phyloP scores from a whole-genome alignment of 2,329 filamentous ascomycete species.

The Sphaerostilbella broomeana region DNA sequence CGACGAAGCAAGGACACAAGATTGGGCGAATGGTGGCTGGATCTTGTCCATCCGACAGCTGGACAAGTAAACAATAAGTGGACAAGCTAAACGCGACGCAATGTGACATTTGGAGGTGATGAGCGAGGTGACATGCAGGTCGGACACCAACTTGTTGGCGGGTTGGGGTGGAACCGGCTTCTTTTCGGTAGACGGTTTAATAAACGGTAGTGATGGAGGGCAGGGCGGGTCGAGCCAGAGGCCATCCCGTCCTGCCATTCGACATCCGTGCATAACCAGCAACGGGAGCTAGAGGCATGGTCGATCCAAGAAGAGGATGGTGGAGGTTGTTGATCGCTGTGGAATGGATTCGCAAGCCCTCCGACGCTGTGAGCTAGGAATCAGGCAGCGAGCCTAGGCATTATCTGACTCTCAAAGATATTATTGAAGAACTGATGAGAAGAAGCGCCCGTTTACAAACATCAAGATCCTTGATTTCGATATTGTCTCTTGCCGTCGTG shows the following conservation, averaged over 20 bases:
- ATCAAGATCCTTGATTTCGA: too few species aligned
- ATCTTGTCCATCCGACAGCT: constrained; percentile 7
- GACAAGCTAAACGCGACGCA: constrained; percentile 15
- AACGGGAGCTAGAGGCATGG: constrained; percentile 6
- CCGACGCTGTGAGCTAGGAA: too few species aligned
- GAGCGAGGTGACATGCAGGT: constrained; percentile 23
- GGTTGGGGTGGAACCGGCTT: constrained; percentile 2
- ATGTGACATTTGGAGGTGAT: constrained; percentile 14
- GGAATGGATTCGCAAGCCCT: too few species aligned
- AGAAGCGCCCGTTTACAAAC: too few species aligned
- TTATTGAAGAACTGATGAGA: too few species aligned
- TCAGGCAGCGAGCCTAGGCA: too few species aligned
- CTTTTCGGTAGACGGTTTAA: constrained; percentile 10
- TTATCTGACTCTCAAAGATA: too few species aligned
- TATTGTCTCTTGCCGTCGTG: too few species aligned
- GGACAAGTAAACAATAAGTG: constrained; percentile 14
- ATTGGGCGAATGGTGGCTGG: constrained; percentile 39
- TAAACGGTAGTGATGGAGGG: too few species aligned
- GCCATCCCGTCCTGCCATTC: too few species aligned
- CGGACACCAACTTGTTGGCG: constrained; percentile 1
- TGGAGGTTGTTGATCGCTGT: too few species aligned
- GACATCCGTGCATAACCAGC: constrained; percentile 6
- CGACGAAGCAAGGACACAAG: constrained; percentile 36
- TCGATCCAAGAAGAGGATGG: too few species aligned
- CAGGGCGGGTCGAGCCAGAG: constrained; percentile 9